Evolutionary conservation across 1,284 basidiomycete genomes (phyloP), one percentile per base, ranked within the genome.

Genomic region (Ustilago hordei): DNA sequence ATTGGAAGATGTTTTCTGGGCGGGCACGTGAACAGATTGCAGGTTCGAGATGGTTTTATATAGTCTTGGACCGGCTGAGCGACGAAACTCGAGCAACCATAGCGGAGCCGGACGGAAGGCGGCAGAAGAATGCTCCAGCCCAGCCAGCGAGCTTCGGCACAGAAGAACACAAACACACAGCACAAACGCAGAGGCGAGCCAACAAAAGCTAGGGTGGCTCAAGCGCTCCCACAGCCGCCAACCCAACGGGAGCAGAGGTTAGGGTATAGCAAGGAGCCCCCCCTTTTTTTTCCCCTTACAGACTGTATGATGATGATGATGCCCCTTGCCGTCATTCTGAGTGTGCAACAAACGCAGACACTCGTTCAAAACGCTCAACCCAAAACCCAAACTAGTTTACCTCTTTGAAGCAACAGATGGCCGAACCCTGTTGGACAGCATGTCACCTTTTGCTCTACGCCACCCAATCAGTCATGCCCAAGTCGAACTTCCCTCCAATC

Each of bases 41-140:
- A 38, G 11, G 48, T 41, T 54, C 28, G 36, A 28, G 17, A 32
- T 19, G 12, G 19, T 17, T 39, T 35, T 73, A 67, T 73, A 73
- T 68, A 68, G 32, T 54, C 15, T 39, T 45, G 35, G 36, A 36
- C 17, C 19, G 60, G 64, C 65, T 68, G 70, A n/a, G 15, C 58
- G 61, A 59, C 69, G 55, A 61, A 65, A 62, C 63, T 71, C 41
- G 52, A 69, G 38, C 19, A 45, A 17, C 55, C 39, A 19, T 35
- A 45, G 7, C 23, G 19, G 43, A 45, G 13, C 23, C 52, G 45
- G 32, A 69, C 57, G 43, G 68, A 70, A 71, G 64, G 62, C 60
- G 54, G 64, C 59, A 71, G 69, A 71, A 71, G 62, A 63, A 65
- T 48, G 11, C 32, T 11, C 28, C 8, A 11, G 9, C 4, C n/a